A percentile compares a stretch with the other conserved stretches of the same genome.
phyloP scores from a whole-genome alignment of 2,329 filamentous ascomycete species.

The Chaetomiaceae sp. region DNA sequence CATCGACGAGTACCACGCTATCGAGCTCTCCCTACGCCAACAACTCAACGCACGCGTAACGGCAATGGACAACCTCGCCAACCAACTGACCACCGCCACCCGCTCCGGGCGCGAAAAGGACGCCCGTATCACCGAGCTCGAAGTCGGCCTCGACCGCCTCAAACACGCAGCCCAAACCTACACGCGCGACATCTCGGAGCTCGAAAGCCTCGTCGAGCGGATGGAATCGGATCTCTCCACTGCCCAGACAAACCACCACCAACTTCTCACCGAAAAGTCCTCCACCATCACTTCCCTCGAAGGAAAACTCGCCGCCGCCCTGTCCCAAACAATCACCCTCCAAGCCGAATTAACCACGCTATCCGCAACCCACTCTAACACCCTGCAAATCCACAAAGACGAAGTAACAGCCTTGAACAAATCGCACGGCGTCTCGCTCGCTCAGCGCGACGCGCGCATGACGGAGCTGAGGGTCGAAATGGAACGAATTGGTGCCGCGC shows the following conservation, averaged over 20 bases:
- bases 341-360: constrained; percentile 37
- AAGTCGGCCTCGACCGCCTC: constrained; percentile 47
- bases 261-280: no score
- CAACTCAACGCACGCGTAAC: constrained; percentile 52
- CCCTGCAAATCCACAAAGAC: no score
- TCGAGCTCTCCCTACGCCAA: constrained; percentile 52
- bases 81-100: constrained; percentile 37
- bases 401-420: constrained; percentile 35
- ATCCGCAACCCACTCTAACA: constrained; percentile 33
- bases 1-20: constrained; percentile 57
- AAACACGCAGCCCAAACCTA: constrained; percentile 51
- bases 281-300: constrained; percentile 43
- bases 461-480: constrained; percentile 47
- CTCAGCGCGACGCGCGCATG: constrained; percentile 48
- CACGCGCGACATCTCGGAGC: constrained; percentile 48
- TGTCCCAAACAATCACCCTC: constrained; percentile 38
- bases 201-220: constrained; percentile 48
- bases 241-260: no score
- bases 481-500: constrained; percentile 41
- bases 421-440: constrained; percentile 44
- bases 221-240: constrained; percentile 46
- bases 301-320: constrained; percentile 38
- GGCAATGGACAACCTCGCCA: constrained; percentile 46
- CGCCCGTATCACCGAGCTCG: constrained; percentile 42
- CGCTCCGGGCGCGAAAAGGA: constrained; percentile 4